Base-by-base conservation (phyloP, 768 basidiomycete genomes). In the Coprinellus aureogranulatus region DNA sequence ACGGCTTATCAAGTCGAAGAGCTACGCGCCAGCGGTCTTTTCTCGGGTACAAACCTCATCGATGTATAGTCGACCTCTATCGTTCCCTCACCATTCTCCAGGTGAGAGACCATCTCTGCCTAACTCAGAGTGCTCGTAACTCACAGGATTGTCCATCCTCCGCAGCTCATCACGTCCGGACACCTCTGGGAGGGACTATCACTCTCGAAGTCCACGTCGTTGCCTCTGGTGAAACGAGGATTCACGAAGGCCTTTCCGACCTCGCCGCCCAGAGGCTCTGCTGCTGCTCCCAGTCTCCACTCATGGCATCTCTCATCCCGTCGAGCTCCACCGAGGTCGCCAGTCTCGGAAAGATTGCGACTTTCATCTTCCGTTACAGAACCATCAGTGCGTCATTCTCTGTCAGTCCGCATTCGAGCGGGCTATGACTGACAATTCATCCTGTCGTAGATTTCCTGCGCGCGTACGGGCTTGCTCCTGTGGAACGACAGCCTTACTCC, bases 291-390 rank as follows among this genome's bases (percentile, higher is more conserved):
- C 68, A 71, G 59, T 65, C 65, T 9, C 62, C 62, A 11, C 67
- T 67, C 30, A 50, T 71, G 16, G 66, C 68, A 5, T 71, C 70
- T 50, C 67, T 67, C 25, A 68, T 66, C 5, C 70, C 70, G 14
- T 69, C 68, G 49, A 65, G 63, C 52, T 71, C 70, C 4, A 71
- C 70, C 12, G 70, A 71, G 49, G 70, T 71, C 18, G 67, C 66
- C 8, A 71, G 70, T 57, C 53, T 71, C 25, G 53, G 63, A 44
- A 71, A 71, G 60, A 68, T 71, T 48, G 70, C 70, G 18, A 71
- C 68, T 28, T 71, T 71, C 52, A 58, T 66, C 6, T 71, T 71
- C 65, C 68, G 67, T 22, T 71, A 71, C 55, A 65, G 70, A 55
- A 67, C 70, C 47, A 42, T 67, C 54, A 64, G 67, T 68, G 53